Base-by-base conservation (phyloP, 805 yeast genomes). In the Tanozyma kutaoensis region DNA sequence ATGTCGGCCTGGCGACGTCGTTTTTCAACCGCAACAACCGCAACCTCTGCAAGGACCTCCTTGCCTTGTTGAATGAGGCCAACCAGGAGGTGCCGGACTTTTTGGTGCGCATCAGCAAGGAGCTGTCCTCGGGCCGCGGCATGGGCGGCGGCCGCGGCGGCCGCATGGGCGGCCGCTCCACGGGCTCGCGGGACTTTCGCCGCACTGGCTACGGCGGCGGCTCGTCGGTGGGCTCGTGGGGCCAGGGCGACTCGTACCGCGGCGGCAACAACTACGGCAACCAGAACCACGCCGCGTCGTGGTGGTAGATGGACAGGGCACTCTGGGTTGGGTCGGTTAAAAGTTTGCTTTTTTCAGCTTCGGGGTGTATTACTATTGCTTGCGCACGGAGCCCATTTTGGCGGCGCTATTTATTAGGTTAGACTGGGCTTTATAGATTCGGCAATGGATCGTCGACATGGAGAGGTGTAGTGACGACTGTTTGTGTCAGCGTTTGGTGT, bases 1-100 rank as follows among this genome's bases (percentile, higher is more conserved):
- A 91, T 66, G 76, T 79, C 36, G 99, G 99, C 80, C 69, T 81
- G 45, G 96, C 99, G 39, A 86, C 96, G 41, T 94, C 99, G 27
- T 91, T 91, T 68, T 82, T 91, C 64, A 91, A 91, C 78, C 80
- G 97, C 65, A 79, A 78, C 55, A 91, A 85, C 73, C 73, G 69
- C 50, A 85, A 85, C 50, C 69, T 93, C 46, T 88, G 73, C 40
- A 81, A 81, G 56, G 95, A 85, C 37, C 63, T 91, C 55, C 57
- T 84, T 48, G 94, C 82, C 30, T 70, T 91, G 44, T 73, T 91
- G 48, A 53, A 73, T 40, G 99, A 91, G 63, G 96, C 98, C 37
- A 88, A 91, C 66, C 99, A 91, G 67, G 97, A 88, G 56, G 79
- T 86, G 39, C 99, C 99, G 39, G 71, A 69, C 35, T 91, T 91